Conservation (phyloP, 495 filamentous ascomycete genomes). For the Aspergillus olivimuriae region DNA sequence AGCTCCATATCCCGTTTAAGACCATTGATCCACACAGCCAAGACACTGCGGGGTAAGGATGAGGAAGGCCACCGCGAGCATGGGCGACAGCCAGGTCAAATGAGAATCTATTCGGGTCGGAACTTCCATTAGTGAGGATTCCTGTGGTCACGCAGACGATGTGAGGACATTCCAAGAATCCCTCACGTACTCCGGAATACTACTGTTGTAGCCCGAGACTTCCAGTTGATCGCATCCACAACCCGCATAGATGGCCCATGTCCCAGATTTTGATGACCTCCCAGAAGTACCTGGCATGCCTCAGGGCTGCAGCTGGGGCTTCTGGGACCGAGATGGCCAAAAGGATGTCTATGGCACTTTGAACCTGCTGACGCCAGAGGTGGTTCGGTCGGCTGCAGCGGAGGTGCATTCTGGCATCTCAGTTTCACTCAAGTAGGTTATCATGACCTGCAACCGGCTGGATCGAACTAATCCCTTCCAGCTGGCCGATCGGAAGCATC, state of each 20-base stretch:
- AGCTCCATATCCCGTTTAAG: too few species aligned
- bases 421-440: constrained; percentile 52
- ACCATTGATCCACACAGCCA: constrained; percentile 7
- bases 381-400: constrained; percentile 42
- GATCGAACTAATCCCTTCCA: neutral
- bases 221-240: too few species aligned
- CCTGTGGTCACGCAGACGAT: too few species aligned
- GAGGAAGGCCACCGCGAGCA: neutral
- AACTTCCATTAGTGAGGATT: too few species aligned
- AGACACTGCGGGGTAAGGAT: neutral
- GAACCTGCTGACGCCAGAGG: constrained; percentile 51
- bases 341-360: constrained; percentile 54
- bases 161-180: too few species aligned
- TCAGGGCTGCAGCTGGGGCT: constrained; percentile 59
- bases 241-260: neutral
- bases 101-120: too few species aligned
- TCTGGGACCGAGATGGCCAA: constrained; percentile 56
- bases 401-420: constrained; percentile 50
- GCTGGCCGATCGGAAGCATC: constrained; percentile 39
- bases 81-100: neutral
- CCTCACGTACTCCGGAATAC: too few species aligned
- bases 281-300: constrained; percentile 54
- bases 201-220: too few species aligned
- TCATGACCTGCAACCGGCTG: neutral
- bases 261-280: constrained; percentile 51